phyloP scores from a whole-genome alignment of 495 filamentous ascomycete genomes.

The Corynascus novoguineensis region DNA sequence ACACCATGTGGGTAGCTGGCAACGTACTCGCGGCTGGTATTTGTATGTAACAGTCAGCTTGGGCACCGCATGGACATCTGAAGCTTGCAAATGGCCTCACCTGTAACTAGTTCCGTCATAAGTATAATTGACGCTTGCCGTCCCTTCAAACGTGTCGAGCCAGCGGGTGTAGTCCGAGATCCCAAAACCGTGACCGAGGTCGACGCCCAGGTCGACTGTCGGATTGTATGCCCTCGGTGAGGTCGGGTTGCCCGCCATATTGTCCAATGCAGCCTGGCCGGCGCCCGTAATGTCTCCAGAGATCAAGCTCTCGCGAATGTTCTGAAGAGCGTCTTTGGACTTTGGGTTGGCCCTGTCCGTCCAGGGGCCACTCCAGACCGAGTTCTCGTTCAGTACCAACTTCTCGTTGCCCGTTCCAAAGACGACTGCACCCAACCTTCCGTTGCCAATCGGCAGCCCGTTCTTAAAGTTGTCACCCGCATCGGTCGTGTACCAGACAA shows the following conservation, averaged over 20 bases:
- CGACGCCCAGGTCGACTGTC: not conserved
- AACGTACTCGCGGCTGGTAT: not conserved
- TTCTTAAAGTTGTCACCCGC: not conserved
- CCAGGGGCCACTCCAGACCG: not conserved
- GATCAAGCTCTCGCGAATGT: not conserved
- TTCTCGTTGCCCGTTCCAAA: not conserved
- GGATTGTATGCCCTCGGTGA: not conserved
- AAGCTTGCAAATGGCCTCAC: not conserved
- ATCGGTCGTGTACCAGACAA: not conserved
- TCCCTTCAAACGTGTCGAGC: not conserved
- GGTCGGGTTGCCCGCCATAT: not conserved
- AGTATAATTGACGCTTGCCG: not conserved
- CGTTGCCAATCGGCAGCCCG: not conserved
- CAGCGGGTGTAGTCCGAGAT: not conserved
- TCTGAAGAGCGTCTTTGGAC: not conserved
- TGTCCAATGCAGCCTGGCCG: not conserved
- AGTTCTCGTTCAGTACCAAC: slow-evolving; percentile 1
- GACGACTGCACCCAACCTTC: not conserved
- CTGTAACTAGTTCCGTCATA: not conserved
- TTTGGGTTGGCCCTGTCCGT: not conserved
- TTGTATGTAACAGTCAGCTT: not conserved
- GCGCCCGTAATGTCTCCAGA: not conserved
- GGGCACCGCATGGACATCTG: not conserved
- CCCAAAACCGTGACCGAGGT: not conserved
- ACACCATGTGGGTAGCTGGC: not conserved